phyloP scores from a whole-genome alignment of 345 rosid species.

The Microcos paniculata region DNA sequence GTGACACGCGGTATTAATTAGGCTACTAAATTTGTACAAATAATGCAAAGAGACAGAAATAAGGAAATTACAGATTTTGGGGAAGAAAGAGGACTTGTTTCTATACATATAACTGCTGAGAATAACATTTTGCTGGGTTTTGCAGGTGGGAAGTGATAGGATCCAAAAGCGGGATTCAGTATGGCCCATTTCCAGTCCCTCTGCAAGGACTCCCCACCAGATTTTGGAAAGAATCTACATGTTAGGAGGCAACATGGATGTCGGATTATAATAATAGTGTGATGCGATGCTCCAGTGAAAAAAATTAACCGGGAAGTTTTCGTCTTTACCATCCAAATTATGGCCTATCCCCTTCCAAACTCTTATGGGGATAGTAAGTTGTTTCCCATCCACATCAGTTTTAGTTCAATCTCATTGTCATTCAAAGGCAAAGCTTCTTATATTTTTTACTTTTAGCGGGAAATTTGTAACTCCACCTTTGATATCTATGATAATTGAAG shows the following conservation, averaged over 20 bases:
- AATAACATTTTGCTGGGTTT: conserved; percentile 18
- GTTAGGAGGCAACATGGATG: not conserved
- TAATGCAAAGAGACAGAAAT: not conserved
- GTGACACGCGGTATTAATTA: not conserved
- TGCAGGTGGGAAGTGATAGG: conserved; percentile 78
- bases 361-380: conserved; percentile 8
- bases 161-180: conserved; percentile 54
- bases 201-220: conserved; percentile 64
- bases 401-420: not conserved
- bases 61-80: not conserved
- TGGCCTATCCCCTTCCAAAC: conserved; percentile 18
- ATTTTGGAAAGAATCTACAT: conserved; percentile 52
- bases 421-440: not conserved
- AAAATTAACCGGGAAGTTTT: not conserved
- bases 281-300: not conserved
- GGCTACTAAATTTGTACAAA: not conserved
- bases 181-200: conserved; percentile 82
- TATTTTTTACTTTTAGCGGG: not conserved
- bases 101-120: conserved; percentile 11
- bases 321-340: not conserved
- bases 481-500: not conserved
- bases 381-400: not conserved
- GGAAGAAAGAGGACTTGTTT: conserved; percentile 1
- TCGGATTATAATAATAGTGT: no score
- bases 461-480: conserved; percentile 4